Conservation (phyloP, 2,329 filamentous ascomycete species). For the Emergomyces orientalis region DNA sequence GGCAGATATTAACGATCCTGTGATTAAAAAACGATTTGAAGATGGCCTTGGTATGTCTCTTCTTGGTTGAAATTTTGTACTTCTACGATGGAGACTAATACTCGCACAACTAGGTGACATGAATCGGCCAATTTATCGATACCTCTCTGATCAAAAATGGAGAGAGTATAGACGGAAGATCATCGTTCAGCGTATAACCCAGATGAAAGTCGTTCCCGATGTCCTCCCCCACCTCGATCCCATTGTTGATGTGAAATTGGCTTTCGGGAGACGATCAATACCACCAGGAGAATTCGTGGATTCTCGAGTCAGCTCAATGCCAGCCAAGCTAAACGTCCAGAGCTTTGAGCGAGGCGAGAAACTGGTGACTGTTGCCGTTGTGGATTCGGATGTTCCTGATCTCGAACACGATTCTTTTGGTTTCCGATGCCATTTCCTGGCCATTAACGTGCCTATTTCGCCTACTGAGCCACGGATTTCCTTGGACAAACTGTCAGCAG, state of each 20-base stretch:
- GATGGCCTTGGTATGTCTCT: slow-evolving; percentile 65
- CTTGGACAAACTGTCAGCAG: slow-evolving; percentile 51
- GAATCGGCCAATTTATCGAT: slow-evolving; percentile 91
- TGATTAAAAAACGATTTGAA: slow-evolving; percentile 89
- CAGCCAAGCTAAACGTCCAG: slow-evolving; percentile 72
- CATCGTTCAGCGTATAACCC: slow-evolving; percentile 72
- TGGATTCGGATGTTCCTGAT: slow-evolving; percentile 86
- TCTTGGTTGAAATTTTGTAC: slow-evolving; percentile 6
- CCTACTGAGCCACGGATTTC: slow-evolving; percentile 53
- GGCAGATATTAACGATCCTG: slow-evolving; percentile 88
- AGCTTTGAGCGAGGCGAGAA: slow-evolving; percentile 73
- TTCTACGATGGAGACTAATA: slow-evolving; percentile 4
- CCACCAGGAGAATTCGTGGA: slow-evolving; percentile 70
- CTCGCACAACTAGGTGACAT: slow-evolving; percentile 60
- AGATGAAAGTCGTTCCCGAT: slow-evolving; percentile 83
- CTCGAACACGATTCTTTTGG: slow-evolving; percentile 64
- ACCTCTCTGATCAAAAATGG: slow-evolving; percentile 83
- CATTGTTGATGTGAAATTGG: slow-evolving; percentile 67
- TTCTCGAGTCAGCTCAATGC: slow-evolving; percentile 60
- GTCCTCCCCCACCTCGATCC: slow-evolving; percentile 72
- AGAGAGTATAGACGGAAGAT: slow-evolving; percentile 68
- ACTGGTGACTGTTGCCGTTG: slow-evolving; percentile 71
- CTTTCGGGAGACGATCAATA: slow-evolving; percentile 62
- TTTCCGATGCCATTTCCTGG: slow-evolving; percentile 79
- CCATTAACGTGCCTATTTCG: slow-evolving; percentile 59